Evolutionary conservation across 441 rosid genomes (phyloP), one percentile per base, ranked within the genome.

Genomic region (Bruguiera hainesii): DNA sequence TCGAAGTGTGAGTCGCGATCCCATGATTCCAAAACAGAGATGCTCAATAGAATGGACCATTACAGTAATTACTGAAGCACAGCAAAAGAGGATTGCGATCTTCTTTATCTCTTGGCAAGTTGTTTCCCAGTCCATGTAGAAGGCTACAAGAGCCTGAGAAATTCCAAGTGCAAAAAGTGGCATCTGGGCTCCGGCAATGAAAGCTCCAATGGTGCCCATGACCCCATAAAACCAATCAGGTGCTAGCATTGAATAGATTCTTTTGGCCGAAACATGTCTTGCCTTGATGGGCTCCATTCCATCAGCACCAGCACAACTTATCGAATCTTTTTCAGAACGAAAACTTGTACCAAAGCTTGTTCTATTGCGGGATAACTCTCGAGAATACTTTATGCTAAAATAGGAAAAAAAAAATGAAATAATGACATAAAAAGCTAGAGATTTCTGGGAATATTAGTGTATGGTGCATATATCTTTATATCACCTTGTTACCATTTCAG

Each of bases 101-200:
- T 79, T 90, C 85, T 84, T 90, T 33, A 93, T 73, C 76, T 93
- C 98, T n/a, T 60, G 85, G 46, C 77, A 74, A 4, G 90, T 84
- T 23, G 81, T 80, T 4, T 84, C 98, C 99, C 99, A 94, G 73
- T 73, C 88, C 85, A 77, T 79, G 84, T 94, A 94, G 70, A 73
- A 85, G 29, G 98, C 57, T 53, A 93, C 96, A 59, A 93, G 91
- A 37, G 97, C 94, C 61, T 90, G 94, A 20, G 98, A 84, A 71
- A 93, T 89, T 16, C 98, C 98, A 58, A 93, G 93, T 3, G 98
- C 98, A 26, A 93, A 93, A 57, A 93, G 90, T 1, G 98, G 98
- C 98, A 90, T 90, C 75, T 85, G 97, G 33, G 98, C 84, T 78
- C 98, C 98, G 18, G 94, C 88, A 37, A 86, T 76, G 7, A 93